Evolutionary conservation across 305 asterid genomes (phyloP).

Genomic region (Solanum hybrid): DNA sequence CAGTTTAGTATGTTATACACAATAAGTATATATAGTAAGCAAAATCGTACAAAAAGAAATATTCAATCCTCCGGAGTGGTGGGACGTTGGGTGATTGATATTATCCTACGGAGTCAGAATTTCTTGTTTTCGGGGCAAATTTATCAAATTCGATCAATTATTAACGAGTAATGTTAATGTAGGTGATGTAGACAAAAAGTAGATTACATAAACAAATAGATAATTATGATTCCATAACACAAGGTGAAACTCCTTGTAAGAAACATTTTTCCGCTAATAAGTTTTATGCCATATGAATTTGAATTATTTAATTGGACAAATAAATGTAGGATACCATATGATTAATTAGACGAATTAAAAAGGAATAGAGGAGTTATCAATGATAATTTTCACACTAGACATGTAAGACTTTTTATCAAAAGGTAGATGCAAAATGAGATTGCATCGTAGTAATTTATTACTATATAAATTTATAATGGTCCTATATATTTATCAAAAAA

Average conservation of each 20-base stretch:
- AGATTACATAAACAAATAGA: background rate
- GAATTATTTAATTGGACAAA: background rate
- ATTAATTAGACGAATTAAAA: background rate
- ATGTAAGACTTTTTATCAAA: background rate
- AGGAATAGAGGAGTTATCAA: background rate
- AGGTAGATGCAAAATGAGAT: background rate
- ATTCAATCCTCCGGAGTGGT: too few relatives aligned
- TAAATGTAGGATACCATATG: background rate
- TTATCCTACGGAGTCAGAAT: fast-evolving
- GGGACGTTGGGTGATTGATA: background rate
- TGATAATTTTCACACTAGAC: background rate
- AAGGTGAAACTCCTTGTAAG: background rate
- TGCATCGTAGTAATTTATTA: background rate
- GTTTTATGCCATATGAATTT: background rate
- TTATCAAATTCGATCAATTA: background rate
- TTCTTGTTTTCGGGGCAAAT: background rate
- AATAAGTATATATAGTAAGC: background rate
- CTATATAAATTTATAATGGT: background rate
- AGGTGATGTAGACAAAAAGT: background rate
- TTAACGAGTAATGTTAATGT: background rate
- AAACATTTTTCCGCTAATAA: too few relatives aligned
- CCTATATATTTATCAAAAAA: background rate
- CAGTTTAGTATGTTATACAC: background rate
- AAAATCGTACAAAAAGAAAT: background rate
- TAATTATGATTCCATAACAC: background rate